phyloP scores from a whole-genome alignment of 164 flowering plant species.

The Sedum album region DNA sequence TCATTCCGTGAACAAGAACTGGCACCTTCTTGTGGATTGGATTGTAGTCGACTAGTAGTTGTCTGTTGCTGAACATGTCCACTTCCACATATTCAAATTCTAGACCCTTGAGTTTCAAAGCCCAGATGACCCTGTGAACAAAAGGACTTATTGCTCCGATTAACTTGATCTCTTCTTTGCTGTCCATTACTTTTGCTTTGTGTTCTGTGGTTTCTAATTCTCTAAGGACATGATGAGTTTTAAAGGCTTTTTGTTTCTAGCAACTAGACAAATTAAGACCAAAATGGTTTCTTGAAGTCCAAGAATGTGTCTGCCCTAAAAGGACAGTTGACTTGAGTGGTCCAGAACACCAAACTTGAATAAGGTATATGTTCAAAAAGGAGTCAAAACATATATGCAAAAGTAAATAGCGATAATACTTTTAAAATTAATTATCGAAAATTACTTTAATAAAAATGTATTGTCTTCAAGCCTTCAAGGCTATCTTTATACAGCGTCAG shows the following conservation, averaged over 20 bases:
- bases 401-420: too few species aligned
- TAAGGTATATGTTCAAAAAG: too few species aligned
- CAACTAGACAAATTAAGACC: background rate
- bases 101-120: slow-evolving; percentile 21
- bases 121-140: slow-evolving; percentile 23
- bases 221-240: background rate
- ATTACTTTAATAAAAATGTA: too few species aligned
- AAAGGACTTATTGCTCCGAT: slow-evolving; percentile 16
- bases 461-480: too few species aligned
- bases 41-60: slow-evolving; percentile 6
- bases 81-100: slow-evolving; percentile 20
- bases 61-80: slow-evolving; percentile 16
- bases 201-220: background rate
- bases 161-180: background rate
- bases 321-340: background rate
- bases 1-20: slow-evolving; percentile 6
- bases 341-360: too few species aligned
- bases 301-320: background rate
- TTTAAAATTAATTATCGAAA: too few species aligned
- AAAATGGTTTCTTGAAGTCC: background rate
- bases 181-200: slow-evolving; percentile 21
- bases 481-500: too few species aligned
- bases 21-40: slow-evolving; percentile 12
- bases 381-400: too few species aligned
- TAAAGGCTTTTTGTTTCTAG: background rate